Evolutionary conservation across 2,329 filamentous ascomycete genomes (phyloP).

Genomic region (Xylaria arbuscula): DNA sequence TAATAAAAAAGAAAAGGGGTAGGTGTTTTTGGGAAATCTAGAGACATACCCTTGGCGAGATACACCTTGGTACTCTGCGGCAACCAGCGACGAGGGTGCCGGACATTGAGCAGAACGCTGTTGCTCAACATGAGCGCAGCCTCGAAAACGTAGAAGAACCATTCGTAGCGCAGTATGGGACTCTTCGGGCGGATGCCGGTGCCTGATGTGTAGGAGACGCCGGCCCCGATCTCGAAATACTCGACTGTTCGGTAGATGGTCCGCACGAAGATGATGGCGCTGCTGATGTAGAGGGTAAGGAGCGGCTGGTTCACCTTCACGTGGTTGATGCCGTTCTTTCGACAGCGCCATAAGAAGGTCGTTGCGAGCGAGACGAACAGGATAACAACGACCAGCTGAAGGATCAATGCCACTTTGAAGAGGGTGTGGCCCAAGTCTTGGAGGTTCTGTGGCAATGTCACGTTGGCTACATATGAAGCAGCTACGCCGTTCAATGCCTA

Average conservation of each 20-base stretch:
- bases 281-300: conserved; percentile 63
- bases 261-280: conserved; percentile 61
- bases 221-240: conserved; percentile 62
- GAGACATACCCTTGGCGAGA: conserved; percentile 54
- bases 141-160: conserved; percentile 70
- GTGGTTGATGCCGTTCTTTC: conserved; percentile 51
- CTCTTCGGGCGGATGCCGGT: conserved; percentile 54
- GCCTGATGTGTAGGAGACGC: conserved; percentile 54
- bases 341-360: conserved; percentile 61
- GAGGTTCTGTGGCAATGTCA: conserved; percentile 52
- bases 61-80: conserved; percentile 62
- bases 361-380: conserved; percentile 61
- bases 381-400: conserved; percentile 66
- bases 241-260: conserved; percentile 70
- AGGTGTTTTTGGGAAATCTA: neutral
- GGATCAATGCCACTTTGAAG: conserved; percentile 61
- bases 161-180: conserved; percentile 65
- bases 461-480: conserved; percentile 60
- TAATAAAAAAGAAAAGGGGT: too few species aligned
- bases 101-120: conserved; percentile 60
- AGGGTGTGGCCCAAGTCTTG: conserved; percentile 58
- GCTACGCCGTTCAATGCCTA: conserved; percentile 59
- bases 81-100: conserved; percentile 63
- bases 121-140: conserved; percentile 64
- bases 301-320: conserved; percentile 53